Evolutionary conservation across 768 basidiomycete genomes (phyloP).

Genomic region (Russula dissimulans): DNA sequence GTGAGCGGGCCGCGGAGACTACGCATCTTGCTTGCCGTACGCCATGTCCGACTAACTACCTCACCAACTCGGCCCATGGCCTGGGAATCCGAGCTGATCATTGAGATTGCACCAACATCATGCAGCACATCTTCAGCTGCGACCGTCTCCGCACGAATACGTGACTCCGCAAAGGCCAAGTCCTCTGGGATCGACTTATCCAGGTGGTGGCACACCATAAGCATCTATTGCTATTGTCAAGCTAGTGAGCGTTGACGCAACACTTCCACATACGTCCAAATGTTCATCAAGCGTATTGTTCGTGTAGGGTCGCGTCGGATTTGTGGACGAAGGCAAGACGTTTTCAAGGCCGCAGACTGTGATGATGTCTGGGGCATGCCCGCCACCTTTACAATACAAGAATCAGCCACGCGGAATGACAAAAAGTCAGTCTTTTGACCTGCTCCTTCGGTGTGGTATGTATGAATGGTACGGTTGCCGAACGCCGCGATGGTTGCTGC

Average conservation of each 20-base stretch:
- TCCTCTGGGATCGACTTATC: conserved; percentile 90
- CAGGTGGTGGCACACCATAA: conserved; percentile 99
- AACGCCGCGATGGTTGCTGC: conserved; percentile 84
- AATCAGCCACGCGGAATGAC: not conserved
- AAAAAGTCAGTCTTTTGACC: conserved; percentile 33
- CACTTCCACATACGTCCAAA: conserved; percentile 60
- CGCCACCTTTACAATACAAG: conserved; percentile 48
- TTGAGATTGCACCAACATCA: conserved; percentile 88
- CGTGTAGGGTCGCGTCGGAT: conserved; percentile 89
- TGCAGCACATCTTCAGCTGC: conserved; percentile 96
- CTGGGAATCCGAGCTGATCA: conserved; percentile 94
- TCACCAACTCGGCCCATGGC: conserved; percentile 99
- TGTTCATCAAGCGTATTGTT: conserved; percentile 94
- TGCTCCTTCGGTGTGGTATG: conserved; percentile 95
- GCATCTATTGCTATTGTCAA: conserved; percentile 53
- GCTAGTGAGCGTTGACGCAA: not conserved
- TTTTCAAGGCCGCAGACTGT: conserved; percentile 87
- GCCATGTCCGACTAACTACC: conserved; percentile 87
- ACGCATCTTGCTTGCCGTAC: conserved; percentile 93
- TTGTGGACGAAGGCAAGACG: conserved; percentile 93
- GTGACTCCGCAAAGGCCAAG: conserved; percentile 90
- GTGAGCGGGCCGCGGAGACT: conserved; percentile 65
- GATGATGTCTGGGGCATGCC: conserved; percentile 97
- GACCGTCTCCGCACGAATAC: conserved; percentile 92
- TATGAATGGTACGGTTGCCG: conserved; percentile 86